These are phyloP conservation scores for Cladochytrium replicatum DNA, from an alignment of 192 early-diverging fungal species.

Conservation along the genomic window DNA sequence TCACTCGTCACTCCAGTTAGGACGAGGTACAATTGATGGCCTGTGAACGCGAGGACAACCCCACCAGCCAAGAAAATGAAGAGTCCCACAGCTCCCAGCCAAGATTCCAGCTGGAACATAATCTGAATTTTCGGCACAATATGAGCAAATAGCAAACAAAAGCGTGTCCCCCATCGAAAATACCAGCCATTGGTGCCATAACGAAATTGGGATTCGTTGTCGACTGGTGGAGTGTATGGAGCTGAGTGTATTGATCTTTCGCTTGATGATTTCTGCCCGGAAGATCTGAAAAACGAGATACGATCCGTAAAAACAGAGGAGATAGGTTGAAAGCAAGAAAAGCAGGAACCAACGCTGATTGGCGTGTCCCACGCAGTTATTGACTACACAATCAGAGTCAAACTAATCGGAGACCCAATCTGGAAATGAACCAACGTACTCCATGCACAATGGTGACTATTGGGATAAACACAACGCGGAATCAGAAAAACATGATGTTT, in stretches of 20 bases:
- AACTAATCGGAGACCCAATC: background rate
- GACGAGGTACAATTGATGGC: slow-evolving; percentile 28
- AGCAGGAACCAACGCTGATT: slow-evolving; percentile 39
- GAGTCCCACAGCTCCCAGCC: slow-evolving; percentile 21
- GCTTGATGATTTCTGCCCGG: slow-evolving; percentile 17
- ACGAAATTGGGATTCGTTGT: slow-evolving; percentile 10
- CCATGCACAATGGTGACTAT: slow-evolving; percentile 42
- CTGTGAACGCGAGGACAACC: slow-evolving; percentile 25
- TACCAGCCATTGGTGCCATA: slow-evolving; percentile 25
- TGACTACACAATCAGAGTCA: slow-evolving; percentile 15
- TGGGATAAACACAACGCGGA: slow-evolving; percentile 1
- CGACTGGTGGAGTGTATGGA: background rate
- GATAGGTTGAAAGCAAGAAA: slow-evolving; percentile 25
- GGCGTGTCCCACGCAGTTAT: slow-evolving; percentile 43
- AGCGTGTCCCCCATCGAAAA: background rate
- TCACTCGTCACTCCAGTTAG: slow-evolving; percentile 24
- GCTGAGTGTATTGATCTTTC: slow-evolving; percentile 6
- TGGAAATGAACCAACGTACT: slow-evolving; percentile 11
- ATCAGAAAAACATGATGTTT: slow-evolving; percentile 2
- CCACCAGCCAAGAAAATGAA: slow-evolving; percentile 28
- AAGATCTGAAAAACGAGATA: slow-evolving; percentile 22
- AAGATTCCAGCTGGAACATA: slow-evolving; percentile 23
- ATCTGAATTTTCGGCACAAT: slow-evolving; percentile 1
- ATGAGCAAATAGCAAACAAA: background rate
- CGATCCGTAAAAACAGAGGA: slow-evolving; percentile 24